phyloP scores from a whole-genome alignment of 305 asterid species.

The Coffea humblotiana region DNA sequence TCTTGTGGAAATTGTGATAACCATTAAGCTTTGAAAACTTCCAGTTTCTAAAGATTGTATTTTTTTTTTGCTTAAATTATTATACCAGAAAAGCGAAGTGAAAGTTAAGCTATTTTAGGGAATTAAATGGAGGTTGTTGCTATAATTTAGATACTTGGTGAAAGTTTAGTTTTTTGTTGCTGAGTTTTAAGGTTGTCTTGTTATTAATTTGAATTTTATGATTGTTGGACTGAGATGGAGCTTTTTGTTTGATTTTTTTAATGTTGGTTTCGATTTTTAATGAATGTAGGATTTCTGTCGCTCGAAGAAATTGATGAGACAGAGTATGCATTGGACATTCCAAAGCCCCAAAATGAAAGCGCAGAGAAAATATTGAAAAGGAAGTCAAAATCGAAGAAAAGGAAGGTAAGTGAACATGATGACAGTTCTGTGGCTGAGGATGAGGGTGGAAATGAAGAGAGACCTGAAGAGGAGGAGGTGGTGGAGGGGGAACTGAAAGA shows the following conservation, averaged over 20 bases:
- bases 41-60: not conserved
- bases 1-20: too few relatives aligned
- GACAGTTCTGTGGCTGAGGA: constrained; percentile 37
- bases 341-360: constrained; percentile 29
- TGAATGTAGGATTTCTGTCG: constrained; percentile 67
- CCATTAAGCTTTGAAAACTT: not conserved
- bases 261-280: constrained; percentile 13
- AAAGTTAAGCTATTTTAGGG: not conserved
- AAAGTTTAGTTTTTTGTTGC: not conserved
- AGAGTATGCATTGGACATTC: constrained; percentile 60
- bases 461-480: constrained; percentile 22
- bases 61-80: not conserved
- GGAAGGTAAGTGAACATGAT: constrained; percentile 34
- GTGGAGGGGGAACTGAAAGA: constrained; percentile 27
- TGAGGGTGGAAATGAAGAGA: constrained; percentile 27
- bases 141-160: not conserved
- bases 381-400: constrained; percentile 39
- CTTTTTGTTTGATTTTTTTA: not conserved
- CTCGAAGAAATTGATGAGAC: constrained; percentile 94
- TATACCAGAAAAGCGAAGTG: not conserved
- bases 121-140: constrained; percentile 11
- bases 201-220: not conserved
- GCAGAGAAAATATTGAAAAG: constrained; percentile 34
- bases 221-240: not conserved
- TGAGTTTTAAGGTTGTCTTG: not conserved